Evolutionary conservation across 306 rosid species (phyloP).

Genomic region (Vigna trinervia): DNA sequence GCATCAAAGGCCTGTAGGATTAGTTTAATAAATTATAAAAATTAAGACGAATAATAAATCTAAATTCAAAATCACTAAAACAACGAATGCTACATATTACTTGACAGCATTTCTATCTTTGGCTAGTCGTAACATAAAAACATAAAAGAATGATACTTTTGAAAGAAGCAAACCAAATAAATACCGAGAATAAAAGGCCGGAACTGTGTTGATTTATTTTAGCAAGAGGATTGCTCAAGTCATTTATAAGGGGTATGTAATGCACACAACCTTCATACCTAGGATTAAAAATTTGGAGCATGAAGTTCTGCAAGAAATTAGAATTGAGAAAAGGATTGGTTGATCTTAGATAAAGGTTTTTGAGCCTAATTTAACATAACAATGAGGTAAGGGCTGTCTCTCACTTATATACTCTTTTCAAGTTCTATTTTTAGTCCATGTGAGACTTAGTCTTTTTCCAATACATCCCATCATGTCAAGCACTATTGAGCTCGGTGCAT

Average conservation of each 20-base stretch:
- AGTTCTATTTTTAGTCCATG: too few species aligned
- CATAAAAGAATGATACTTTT: slow-evolving; percentile 1
- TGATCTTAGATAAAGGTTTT: not conserved
- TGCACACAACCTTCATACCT: not conserved
- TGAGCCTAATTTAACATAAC: too few species aligned
- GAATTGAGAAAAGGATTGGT: not conserved
- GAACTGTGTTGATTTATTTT: slow-evolving; percentile 14
- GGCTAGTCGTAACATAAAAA: slow-evolving; percentile 10
- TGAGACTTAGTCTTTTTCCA: too few species aligned
- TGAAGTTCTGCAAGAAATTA: not conserved
- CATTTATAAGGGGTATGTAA: not conserved
- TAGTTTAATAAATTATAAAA: slow-evolving; percentile 30
- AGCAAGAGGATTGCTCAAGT: not conserved
- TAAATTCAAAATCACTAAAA: slow-evolving; percentile 31
- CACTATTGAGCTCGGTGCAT: too few species aligned
- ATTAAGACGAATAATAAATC: slow-evolving; percentile 10
- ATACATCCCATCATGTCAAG: too few species aligned
- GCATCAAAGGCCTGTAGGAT: slow-evolving; percentile 77
- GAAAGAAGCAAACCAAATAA: slow-evolving; percentile 11
- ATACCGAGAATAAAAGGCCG: not conserved
- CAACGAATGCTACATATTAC: not conserved
- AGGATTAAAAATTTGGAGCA: not conserved
- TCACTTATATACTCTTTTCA: too few species aligned
- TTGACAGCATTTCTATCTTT: not conserved
- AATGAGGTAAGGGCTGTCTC: too few species aligned